Evolutionary conservation across 1,284 basidiomycete genomes (phyloP), one percentile per base, ranked within the genome.

Genomic region (Mycena sp.): DNA sequence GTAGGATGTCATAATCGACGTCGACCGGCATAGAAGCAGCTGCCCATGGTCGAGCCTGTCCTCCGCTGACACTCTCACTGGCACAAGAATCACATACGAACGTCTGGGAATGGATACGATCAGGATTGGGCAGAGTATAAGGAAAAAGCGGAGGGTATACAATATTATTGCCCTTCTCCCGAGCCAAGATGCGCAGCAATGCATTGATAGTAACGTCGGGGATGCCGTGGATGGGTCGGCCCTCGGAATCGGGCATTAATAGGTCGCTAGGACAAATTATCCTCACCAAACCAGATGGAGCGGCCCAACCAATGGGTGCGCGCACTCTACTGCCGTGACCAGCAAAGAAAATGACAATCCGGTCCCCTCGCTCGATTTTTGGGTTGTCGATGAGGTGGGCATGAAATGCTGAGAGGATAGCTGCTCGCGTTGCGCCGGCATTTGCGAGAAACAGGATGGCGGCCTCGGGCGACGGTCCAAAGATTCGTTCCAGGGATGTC

Each of bases 161-260:
- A 16, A 57, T 57, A n/a, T 57, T 48, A 35, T 19, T 57, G n/a
- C 55, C 55, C 28, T 48, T 57, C n/a, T 46, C 26, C 11, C 35
- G 35, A 14, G 44, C 55, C 35, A 57, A 48, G n/a, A 30, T 48
- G 10, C 21, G 32, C n/a, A 57, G 23, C n/a, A 57, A 32, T 3
- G 55, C 55, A 29, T 46, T 45, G 29, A 55, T 44, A 17, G 53
- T 55, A 19, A 55, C 11, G 32, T 57, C 55, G 7, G 44, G 55
- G 26, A 57, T 57, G 6, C 55, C 45, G 2, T 30, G 55, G 25
- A 57, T 35, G 25, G 30, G n/a, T 14, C n/a, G 35, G 10, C 14
- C 4, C 38, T n/a, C n/a, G n/a, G n/a, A 3, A n/a, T 30, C 35
- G 25, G n/a, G n/a, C n/a, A n/a, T n/a, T n/a, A n/a, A 11, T 11